Conservation (phyloP, 208 protist genomes). For the Trichomonas vaginalis region DNA sequence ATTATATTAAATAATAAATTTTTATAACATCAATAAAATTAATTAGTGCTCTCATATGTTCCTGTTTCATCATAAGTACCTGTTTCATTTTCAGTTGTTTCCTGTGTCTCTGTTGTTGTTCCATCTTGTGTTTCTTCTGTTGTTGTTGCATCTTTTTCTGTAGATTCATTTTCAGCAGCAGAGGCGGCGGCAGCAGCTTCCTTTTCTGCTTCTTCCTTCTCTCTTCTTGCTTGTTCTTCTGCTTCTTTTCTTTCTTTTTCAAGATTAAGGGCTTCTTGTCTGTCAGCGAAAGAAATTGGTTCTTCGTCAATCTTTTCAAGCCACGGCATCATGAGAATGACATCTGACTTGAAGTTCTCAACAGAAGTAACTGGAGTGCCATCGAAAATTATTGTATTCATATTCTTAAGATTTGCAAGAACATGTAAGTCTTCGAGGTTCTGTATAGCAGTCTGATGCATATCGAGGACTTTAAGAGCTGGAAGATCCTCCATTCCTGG, state of each 20-base stretch:
- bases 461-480: not conserved
- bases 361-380: not conserved
- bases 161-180: not conserved
- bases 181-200: not conserved
- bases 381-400: not conserved
- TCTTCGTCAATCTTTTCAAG: not conserved
- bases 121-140: not conserved
- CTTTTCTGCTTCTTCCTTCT: not conserved
- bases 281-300: not conserved
- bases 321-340: not conserved
- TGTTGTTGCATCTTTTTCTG: not conserved
- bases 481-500: not conserved
- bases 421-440: not conserved
- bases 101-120: not conserved
- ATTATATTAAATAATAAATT: too few relatives aligned
- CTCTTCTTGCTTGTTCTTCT: not conserved
- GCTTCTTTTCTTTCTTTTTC: not conserved
- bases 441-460: not conserved
- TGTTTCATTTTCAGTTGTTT: not conserved
- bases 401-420: not conserved
- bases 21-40: not conserved
- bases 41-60: not conserved
- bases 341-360: not conserved
- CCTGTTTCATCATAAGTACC: not conserved
- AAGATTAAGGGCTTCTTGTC: not conserved